phyloP scores from a whole-genome alignment of 805 yeast genomes.

The Zygosaccharomyces bailii region DNA sequence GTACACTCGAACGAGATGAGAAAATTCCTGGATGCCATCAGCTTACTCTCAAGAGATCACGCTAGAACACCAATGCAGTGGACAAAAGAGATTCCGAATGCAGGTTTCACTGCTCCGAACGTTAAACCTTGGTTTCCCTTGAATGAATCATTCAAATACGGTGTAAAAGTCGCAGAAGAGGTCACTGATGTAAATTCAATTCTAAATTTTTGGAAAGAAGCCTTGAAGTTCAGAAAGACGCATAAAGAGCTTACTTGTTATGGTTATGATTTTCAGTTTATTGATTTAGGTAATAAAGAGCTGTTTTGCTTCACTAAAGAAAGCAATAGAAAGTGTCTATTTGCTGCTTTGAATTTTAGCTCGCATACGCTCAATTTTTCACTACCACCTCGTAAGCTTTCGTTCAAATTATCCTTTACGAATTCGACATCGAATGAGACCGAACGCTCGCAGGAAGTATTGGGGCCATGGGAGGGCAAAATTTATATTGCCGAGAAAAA shows the following conservation, averaged over 20 bases:
- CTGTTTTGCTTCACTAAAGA: constrained; percentile 44
- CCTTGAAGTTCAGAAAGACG: constrained; percentile 43
- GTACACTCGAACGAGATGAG: constrained; percentile 30
- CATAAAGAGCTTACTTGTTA: constrained; percentile 44
- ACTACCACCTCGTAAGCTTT: constrained; percentile 28
- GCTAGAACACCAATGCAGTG: constrained; percentile 58
- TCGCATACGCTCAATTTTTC: constrained; percentile 35
- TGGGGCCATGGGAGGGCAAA: constrained; percentile 47
- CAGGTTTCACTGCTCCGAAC: constrained; percentile 43
- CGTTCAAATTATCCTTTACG: constrained; percentile 28
- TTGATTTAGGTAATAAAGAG: constrained; percentile 43
- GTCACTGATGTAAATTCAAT: constrained; percentile 45
- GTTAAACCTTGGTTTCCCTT: constrained; percentile 53
- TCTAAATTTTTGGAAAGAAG: constrained; percentile 44
- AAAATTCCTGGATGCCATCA: constrained; percentile 36
- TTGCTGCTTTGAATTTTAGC: constrained; percentile 44
- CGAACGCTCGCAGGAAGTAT: constrained; percentile 22
- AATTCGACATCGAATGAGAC: constrained; percentile 34
- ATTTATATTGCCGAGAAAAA: constrained; percentile 30
- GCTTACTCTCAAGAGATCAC: constrained; percentile 47
- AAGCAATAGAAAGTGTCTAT: constrained; percentile 33
- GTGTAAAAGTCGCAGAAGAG: constrained; percentile 47
- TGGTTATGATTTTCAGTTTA: constrained; percentile 43
- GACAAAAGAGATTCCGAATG: constrained; percentile 40
- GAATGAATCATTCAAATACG: constrained; percentile 46